Evolutionary conservation across 345 rosid species (phyloP), one percentile per base, ranked within the genome.

Genomic region (Erodium maritimum): DNA sequence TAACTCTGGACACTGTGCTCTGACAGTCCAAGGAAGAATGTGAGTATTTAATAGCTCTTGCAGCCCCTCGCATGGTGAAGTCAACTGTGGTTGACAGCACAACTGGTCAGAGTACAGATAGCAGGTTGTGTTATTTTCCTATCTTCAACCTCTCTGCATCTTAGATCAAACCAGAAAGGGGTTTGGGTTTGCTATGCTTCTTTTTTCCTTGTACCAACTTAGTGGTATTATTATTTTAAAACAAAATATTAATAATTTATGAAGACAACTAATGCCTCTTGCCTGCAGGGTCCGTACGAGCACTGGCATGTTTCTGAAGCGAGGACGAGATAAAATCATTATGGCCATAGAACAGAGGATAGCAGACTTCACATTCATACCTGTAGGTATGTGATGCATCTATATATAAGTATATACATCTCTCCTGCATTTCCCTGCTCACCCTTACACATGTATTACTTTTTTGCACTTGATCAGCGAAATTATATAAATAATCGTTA

Each of bases 11-110:
- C 24, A 54, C 23, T 56, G 37, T 21, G 19, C 4, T 19, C 4
- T 21, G 56, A 20, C 81, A 73, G 77, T 69, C 82, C 53, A 78
- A 62, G 70, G 77, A 78, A 67, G 79, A 78, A 64, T 71, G 79
- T 21, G 75, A 74, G 52, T 60, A 74, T 63, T 61, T 78, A 56
- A 63, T 69, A 18, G 22, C 61, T 57, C 65, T 78, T 20, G 82
- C 79, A 14, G 61, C 59, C 48, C 79, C 82, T 50, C 70, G 57
- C 17, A 42, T 78, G 74, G 37, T 13, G 24, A 78, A 69, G 54
- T 74, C 82, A 37, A 69, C 79, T 1, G 79, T 78, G 21, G 77
- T 78, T 18, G 73, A 78, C 61, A 53, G 66, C 61, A 50, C 67
- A 21, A 69, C 76, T 1, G 77, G 82, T 1, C 54, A 22, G 52